These are phyloP conservation scores for Vanilla planifolia DNA, from an alignment of 106 monocot genomes.

Conservation along the genomic window DNA sequence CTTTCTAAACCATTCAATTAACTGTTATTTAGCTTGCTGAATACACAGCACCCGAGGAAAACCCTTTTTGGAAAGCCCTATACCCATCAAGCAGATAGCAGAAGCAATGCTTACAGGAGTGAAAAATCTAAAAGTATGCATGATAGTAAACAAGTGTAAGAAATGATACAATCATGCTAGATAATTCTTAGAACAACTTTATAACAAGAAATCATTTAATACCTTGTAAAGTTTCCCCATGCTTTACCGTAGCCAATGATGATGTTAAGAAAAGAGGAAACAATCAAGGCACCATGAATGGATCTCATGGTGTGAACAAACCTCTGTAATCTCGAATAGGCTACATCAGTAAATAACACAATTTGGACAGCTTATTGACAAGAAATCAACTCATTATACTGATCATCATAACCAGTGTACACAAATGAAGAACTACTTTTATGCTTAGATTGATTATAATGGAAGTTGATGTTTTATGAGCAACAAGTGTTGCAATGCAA, in stretches of 20 bases:
- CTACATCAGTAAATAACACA: background rate
- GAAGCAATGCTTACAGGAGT: slow-evolving; percentile 74
- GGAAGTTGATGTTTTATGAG: background rate
- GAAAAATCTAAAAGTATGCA: slow-evolving; percentile 40
- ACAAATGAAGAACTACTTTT: background rate
- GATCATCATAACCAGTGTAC: background rate
- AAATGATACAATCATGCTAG: background rate
- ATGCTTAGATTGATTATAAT: background rate
- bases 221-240: slow-evolving; percentile 63
- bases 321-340: slow-evolving; percentile 42
- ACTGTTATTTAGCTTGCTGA: too few species aligned
- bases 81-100: slow-evolving; percentile 69
- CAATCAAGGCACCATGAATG: slow-evolving; percentile 82
- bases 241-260: slow-evolving; percentile 61
- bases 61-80: slow-evolving; percentile 72
- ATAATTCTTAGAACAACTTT: background rate
- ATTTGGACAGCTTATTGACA: too few species aligned
- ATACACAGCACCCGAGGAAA: slow-evolving; percentile 74
- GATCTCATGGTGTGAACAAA: slow-evolving; percentile 84
- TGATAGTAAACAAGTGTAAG: background rate
- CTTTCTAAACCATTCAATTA: background rate
- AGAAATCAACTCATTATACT: background rate
- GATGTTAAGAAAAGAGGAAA: slow-evolving; percentile 66
- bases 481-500: background rate
- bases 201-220: background rate